These are phyloP conservation scores for Fomitopsis schrenkii DNA, from an alignment of 1,284 basidiomycete species.

Conservation along the genomic window DNA sequence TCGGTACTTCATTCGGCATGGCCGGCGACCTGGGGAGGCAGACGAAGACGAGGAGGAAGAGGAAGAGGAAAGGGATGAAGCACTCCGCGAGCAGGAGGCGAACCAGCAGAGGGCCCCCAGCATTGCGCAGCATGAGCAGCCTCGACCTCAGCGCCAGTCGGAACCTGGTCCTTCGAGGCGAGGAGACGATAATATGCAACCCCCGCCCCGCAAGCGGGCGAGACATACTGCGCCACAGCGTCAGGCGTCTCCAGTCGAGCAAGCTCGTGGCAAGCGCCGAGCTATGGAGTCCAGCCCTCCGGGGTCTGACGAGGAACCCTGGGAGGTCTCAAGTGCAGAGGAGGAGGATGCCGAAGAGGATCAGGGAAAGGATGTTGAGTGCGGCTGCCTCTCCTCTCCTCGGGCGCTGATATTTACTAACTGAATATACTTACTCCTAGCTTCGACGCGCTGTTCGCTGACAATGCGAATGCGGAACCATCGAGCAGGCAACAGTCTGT, in stretches of 20 bases:
- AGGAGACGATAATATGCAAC: background rate
- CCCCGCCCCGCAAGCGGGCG: slow-evolving; percentile 1
- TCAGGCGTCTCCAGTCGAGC: slow-evolving; percentile 3
- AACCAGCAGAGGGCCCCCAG: background rate
- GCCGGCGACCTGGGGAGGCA: background rate
- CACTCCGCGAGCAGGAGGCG: background rate
- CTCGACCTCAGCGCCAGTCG: background rate
- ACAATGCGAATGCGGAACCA: slow-evolving; percentile 11
- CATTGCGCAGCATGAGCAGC: background rate
- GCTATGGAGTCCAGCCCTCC: background rate
- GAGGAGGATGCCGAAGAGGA: background rate
- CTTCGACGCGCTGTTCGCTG: background rate
- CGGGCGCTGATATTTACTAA: background rate
- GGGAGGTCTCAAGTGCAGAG: background rate
- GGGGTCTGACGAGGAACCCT: background rate
- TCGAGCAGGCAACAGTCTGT: slow-evolving; percentile 14
- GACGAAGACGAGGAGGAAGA: background rate
- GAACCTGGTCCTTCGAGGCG: background rate
- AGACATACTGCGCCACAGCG: slow-evolving; percentile 5
- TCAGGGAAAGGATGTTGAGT: background rate
- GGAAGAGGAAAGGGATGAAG: background rate
- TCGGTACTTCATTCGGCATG: background rate
- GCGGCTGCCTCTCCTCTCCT: background rate
- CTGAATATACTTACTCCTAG: background rate
- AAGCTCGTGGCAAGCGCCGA: background rate